Conservation (phyloP, 2,329 filamentous ascomycete genomes). For the Aspergillus clavatus region DNA sequence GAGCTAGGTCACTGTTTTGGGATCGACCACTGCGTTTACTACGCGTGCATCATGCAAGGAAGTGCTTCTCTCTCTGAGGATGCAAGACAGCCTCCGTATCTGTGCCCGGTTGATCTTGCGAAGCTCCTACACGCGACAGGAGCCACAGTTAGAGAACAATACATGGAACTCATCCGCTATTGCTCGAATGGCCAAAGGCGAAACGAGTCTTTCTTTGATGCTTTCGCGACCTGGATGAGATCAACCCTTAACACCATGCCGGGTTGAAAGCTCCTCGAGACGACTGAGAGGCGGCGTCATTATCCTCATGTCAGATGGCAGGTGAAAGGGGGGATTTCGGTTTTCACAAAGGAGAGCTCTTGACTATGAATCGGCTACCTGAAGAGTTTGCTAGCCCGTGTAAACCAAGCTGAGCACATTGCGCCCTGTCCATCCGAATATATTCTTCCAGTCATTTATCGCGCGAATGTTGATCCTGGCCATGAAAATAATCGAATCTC, state of each 20-base stretch:
- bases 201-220: conserved; percentile 17
- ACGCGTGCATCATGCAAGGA: conserved; percentile 33
- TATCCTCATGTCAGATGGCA: no score
- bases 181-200: conserved; percentile 13
- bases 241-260: background rate
- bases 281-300: no score
- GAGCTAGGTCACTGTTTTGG: conserved; percentile 66
- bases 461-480: no score
- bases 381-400: no score
- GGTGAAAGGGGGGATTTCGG: no score
- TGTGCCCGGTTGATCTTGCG: conserved; percentile 28
- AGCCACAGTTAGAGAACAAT: conserved; percentile 10
- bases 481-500: no score
- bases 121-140: conserved; percentile 24
- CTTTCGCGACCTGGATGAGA: conserved; percentile 19
- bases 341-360: no score
- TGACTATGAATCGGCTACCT: no score
- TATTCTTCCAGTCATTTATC: no score
- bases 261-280: no score
- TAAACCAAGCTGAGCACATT: no score
- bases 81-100: conserved; percentile 29
- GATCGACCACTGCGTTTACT: conserved; percentile 56
- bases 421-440: no score
- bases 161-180: conserved; percentile 18
- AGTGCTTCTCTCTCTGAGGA: conserved; percentile 29